Base-by-base conservation (phyloP, 371 early-diverging fungal species). In the Apophysomyces sp. region DNA sequence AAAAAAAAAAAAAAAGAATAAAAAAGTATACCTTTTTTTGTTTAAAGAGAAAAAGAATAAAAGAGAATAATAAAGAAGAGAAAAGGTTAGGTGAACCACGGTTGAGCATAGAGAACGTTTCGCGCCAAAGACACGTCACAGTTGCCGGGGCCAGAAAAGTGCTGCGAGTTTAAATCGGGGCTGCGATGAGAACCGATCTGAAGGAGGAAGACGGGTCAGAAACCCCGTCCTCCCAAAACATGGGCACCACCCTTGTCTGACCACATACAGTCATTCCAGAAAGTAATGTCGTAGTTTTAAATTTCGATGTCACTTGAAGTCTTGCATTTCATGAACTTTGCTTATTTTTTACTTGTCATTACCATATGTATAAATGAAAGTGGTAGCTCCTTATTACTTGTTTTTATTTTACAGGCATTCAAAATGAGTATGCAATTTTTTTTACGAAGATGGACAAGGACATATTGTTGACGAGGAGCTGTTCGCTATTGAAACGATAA, bases 371-470 rank as follows among this genome's bases (percentile, higher is more conserved):
- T n/a, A n/a, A n/a, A n/a, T n/a, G n/a, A n/a, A n/a, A n/a, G n/a
- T n/a, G n/a, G n/a, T n/a, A n/a, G n/a, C n/a, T n/a, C n/a, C n/a
- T n/a, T n/a, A 59, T 44, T 54, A 15, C 30, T 30, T 31, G 52
- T 21, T 30, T 29, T 54, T 32, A 6, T 32, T 32, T 32, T 11
- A 32, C 32, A 32, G 4, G 4, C 6, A 32, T 6, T 6, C 4
- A 32, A 41, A 39, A 63, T 53, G 52, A 53, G 40, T 39, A 29
- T 58, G 15, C 54, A 52, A 26, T 63, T 54, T 65, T 24, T 41
- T n/a, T n/a, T n/a, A 65, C 36, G 57, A 63, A 30, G 63, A 63
- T 54, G 63, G 63, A 26, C 57, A 57, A 58, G 63, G 63, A 24
- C 4, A 32, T 52, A 53, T 53, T 57, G 58, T 57, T 57, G 57